Evolutionary conservation across 2,329 filamentous ascomycete species (phyloP), one percentile per base, ranked within the genome.

Genomic region (Diaporthe sp.): DNA sequence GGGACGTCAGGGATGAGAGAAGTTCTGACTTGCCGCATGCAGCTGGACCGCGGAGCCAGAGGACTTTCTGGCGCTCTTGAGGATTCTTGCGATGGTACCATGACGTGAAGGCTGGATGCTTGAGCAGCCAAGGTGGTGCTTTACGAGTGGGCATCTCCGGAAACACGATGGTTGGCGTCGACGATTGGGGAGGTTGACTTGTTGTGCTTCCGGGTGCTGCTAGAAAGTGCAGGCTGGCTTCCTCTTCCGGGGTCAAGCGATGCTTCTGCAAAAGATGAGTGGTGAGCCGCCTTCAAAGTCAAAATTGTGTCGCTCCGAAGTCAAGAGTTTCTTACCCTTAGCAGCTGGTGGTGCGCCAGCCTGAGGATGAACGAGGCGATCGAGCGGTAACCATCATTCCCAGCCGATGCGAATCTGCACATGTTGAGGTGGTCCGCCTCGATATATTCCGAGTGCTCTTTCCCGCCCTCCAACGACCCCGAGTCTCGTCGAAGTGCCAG

Each of bases 391-490:
- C 78, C 78, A 1, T 57, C 65, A 53, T 83, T 81, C 3, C 81
- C 78, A 1, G 76, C 76, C 0, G 81, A 82, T 1, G 49, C 79
- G 71, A 86, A 87, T 73, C 83, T 84, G 79, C 84, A 86, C 79
- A 87, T 84, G 39, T 83, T 81, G 0, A 83, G 81, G 75, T 87
- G 86, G 6, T 83, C 82, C 8, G 85, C 84, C 31, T 84, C 81
- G 28, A 87, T 78, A 0, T 80, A 80, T 75, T 83, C 82, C 6
- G 80, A 79, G 3, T 76, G 75, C 65, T 84, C 83, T 8, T 80
- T 77, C 1, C 80, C 78, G 28, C 82, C 81, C 0, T 80, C 83
- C n/a, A 84, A 72, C 39, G 78, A 81, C 70, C 80, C 81, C 1
- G 82, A 77, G 39, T 81, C 78, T 0, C 79, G 78, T 6, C 79